Evolutionary conservation across 163 green algal genomes (phyloP), one percentile per base, ranked within the genome.

Genomic region (Trebouxiophyceae sp.): DNA sequence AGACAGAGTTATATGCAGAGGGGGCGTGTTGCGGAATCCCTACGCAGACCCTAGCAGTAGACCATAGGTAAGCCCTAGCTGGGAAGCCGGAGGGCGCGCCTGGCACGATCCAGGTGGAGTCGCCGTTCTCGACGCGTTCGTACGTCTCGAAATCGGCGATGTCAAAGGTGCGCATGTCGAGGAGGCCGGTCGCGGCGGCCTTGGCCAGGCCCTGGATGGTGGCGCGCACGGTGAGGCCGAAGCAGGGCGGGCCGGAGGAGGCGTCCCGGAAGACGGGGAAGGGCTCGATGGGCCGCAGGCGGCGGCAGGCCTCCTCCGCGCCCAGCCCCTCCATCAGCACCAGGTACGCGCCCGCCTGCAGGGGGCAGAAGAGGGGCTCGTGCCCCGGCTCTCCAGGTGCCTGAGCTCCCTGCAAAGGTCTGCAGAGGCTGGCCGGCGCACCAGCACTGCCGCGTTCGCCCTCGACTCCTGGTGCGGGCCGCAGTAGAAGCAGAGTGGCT

Each of bases 51-150:
- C n/a, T n/a, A n/a, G n/a, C n/a, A n/a, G n/a, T n/a, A n/a, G n/a
- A n/a, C n/a, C n/a, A n/a, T n/a, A n/a, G n/a, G n/a, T n/a, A n/a
- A n/a, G n/a, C n/a, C n/a, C n/a, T n/a, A n/a, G n/a, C n/a, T n/a
- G n/a, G n/a, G n/a, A n/a, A n/a, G n/a, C n/a, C n/a, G n/a, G 59
- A 31, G 27, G 3, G 33, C 34, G 7, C 46, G 71, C 70, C 64
- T 2, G 90, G 91, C 28, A 97, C 68, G 45, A 97, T 96, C 91
- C 91, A 97, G 81, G 95, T 97, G 20, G 95, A 76, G 70, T 97
- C 91, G 6, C 91, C 91, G 66, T 96, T 93, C 83, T 97, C 87
- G 27, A 97, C 91, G 79, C 93, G 88, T 76, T 97, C 91, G 50
- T 95, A 96, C 74, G 91, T 78, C 69, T 96, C 86, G 62, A 97